Conservation (phyloP, 208 protist genomes). For the Trypanosoma melophagium region DNA sequence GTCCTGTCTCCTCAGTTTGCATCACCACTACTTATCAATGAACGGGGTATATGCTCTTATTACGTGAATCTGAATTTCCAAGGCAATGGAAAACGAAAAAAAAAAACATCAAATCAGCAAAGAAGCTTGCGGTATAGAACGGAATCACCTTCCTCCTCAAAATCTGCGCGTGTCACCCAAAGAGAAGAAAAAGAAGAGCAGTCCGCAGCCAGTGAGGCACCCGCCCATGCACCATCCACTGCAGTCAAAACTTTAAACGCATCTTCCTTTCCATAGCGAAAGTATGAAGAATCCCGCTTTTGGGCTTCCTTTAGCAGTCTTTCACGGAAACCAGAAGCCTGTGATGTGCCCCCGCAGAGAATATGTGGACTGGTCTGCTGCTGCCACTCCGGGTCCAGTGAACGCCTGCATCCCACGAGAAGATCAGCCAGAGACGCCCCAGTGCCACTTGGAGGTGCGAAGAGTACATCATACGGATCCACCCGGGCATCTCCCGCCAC, state of each 20-base stretch:
- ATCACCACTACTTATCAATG: too few species aligned
- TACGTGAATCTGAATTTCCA: too few species aligned
- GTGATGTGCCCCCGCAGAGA: slow-evolving; percentile 55
- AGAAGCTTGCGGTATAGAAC: slow-evolving; percentile 77
- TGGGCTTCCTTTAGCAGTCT: slow-evolving; percentile 62
- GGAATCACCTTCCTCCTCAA: slow-evolving; percentile 70
- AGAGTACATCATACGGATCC: slow-evolving; percentile 64
- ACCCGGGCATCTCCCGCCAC: slow-evolving; percentile 35
- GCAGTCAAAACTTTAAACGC: slow-evolving; percentile 31
- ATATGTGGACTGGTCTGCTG: slow-evolving; percentile 69
- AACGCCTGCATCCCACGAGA: slow-evolving; percentile 44
- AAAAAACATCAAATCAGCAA: slow-evolving; percentile 31
- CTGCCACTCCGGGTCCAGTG: slow-evolving; percentile 78
- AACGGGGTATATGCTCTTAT: too few species aligned
- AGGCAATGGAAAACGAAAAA: too few species aligned
- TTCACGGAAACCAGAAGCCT: slow-evolving; percentile 48
- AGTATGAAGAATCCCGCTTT: slow-evolving; percentile 72
- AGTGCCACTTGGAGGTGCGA: slow-evolving; percentile 23
- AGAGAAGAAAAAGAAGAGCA: slow-evolving; percentile 77
- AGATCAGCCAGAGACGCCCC: slow-evolving; percentile 43
- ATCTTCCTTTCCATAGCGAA: slow-evolving; percentile 65
- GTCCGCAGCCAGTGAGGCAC: slow-evolving; percentile 72
- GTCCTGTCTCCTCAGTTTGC: too few species aligned
- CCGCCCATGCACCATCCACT: slow-evolving; percentile 66
- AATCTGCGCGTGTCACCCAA: slow-evolving; percentile 75